These are phyloP conservation scores for Rhodotorula sp. DNA, from an alignment of 1,284 basidiomycete genomes.

Conservation along the genomic window DNA sequence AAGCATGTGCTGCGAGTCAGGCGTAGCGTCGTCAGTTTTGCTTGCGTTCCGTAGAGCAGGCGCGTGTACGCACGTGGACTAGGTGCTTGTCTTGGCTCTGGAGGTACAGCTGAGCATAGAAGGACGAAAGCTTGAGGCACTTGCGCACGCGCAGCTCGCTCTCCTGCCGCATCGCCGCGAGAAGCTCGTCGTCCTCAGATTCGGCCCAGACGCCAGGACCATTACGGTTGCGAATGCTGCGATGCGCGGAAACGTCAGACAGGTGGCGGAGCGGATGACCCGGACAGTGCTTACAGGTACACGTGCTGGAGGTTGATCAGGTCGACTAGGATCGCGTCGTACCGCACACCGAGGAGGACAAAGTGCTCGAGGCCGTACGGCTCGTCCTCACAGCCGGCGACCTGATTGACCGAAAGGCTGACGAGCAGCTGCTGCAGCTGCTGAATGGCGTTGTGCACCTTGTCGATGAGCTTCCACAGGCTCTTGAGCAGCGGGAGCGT, in stretches of 20 bases:
- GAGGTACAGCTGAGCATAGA: slow-evolving; percentile 40
- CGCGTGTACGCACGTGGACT: slow-evolving; percentile 25
- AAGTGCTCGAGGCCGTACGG: slow-evolving; percentile 36
- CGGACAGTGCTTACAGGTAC: slow-evolving; percentile 10
- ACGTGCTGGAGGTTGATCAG: slow-evolving; percentile 29
- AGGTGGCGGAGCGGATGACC: neutral
- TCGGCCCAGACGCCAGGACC: slow-evolving; percentile 14
- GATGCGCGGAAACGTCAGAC: no score
- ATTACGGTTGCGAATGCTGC: slow-evolving; percentile 17
- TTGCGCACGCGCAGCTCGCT: slow-evolving; percentile 34
- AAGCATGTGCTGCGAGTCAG: slow-evolving; percentile 32
- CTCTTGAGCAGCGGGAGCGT: slow-evolving; percentile 27
- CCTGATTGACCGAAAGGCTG: slow-evolving; percentile 10
- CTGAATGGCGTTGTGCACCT: slow-evolving; percentile 33
- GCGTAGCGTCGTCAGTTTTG: neutral
- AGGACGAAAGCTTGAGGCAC: slow-evolving; percentile 36
- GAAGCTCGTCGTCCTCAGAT: slow-evolving; percentile 15
- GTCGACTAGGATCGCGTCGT: slow-evolving; percentile 35
- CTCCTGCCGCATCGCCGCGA: slow-evolving; percentile 28
- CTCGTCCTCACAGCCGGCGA: slow-evolving; percentile 20
- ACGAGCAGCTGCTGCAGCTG: slow-evolving; percentile 36
- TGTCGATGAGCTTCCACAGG: slow-evolving; percentile 36
- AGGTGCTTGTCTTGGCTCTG: slow-evolving; percentile 38
- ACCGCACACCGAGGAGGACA: slow-evolving; percentile 35
- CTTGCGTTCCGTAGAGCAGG: neutral